These are phyloP conservation scores for Orychophragmus violaceus DNA, from an alignment of 345 rosid species.

Conservation along the genomic window DNA sequence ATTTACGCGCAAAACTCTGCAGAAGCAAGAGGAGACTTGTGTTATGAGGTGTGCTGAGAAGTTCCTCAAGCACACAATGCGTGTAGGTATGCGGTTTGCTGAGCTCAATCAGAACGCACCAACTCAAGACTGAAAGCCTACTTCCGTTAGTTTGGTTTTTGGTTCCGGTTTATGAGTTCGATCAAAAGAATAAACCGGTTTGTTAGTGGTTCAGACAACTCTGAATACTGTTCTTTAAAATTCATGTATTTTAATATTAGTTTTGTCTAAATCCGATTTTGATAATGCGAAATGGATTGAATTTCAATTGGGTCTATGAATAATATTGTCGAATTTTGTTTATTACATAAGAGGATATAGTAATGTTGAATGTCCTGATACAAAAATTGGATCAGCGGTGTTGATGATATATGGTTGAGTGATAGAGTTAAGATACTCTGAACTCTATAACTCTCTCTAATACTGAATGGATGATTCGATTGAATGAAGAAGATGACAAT, in stretches of 20 bases:
- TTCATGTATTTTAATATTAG: neutral
- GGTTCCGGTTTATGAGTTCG: neutral
- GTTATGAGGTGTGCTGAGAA: slow-evolving; percentile 83
- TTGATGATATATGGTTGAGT: too few species aligned
- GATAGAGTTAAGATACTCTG: too few species aligned
- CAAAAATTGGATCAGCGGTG: too few species aligned
- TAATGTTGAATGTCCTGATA: too few species aligned
- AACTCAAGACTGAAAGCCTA: slow-evolving; percentile 60
- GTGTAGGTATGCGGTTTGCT: slow-evolving; percentile 90
- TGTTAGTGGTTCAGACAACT: slow-evolving; percentile 6
- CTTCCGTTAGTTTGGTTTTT: neutral
- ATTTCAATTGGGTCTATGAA: neutral
- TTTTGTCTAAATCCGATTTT: neutral
- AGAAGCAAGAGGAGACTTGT: slow-evolving; percentile 93
- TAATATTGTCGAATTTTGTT: too few species aligned
- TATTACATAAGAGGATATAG: too few species aligned
- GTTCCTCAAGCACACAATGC: slow-evolving; percentile 91
- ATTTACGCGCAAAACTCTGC: slow-evolving; percentile 77
- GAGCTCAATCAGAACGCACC: slow-evolving; percentile 78
- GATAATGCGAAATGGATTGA: neutral
- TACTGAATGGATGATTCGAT: too few species aligned
- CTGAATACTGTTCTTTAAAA: neutral
- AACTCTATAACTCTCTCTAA: too few species aligned
- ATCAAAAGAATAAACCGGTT: slow-evolving; percentile 8
- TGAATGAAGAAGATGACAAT: too few species aligned